Evolutionary conservation across 2,329 filamentous ascomycete species (phyloP), one percentile per base, ranked within the genome.

Genomic region (Trichoderma gracile): DNA sequence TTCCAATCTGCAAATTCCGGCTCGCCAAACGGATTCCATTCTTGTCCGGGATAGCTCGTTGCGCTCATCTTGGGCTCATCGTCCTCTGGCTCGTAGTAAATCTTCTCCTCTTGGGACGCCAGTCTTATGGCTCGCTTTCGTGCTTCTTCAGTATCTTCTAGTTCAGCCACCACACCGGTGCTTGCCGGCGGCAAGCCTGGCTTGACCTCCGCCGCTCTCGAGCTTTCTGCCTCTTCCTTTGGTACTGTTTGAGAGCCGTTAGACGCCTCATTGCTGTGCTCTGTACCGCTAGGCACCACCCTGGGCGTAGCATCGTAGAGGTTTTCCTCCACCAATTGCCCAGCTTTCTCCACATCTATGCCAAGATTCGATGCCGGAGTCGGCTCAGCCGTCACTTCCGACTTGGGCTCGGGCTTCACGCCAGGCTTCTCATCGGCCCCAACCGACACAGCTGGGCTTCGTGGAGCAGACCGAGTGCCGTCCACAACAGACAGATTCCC

Each of bases 31-130:
- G 86, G 86, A 69, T 84, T 84, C 87, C 88, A 91, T 73, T 90
- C 88, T 76, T 89, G 86, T 0, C 88, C 88, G 0, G 88, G 88
- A 73, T 90, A 91, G 71, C 84, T 87, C 14, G 86, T 88, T 7
- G 87, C 87, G 54, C 80, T 83, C 88, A 91, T 90, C 65, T 81
- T 78, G 14, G 83, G 82, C 71, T 78, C 75, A n/a, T 67, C 75
- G 30, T 76, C 76, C 25, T 75, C 73, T 7, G 74, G 76, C 9
- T 76, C 72, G 49, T 73, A 70, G 75, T 79, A 75, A 25, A 86
- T 85, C 76, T 85, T 85, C 73, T 85, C 83, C 70, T 85, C 83
- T 65, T 82, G 80, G 8, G 77, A 74, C 19, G 77, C 73, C 9
- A 81, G 73, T 50, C 80, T 73, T 64, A 78, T 71, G 65, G 77